phyloP scores from a whole-genome alignment of 495 filamentous ascomycete genomes.

The Corynascus novoguineensis region DNA sequence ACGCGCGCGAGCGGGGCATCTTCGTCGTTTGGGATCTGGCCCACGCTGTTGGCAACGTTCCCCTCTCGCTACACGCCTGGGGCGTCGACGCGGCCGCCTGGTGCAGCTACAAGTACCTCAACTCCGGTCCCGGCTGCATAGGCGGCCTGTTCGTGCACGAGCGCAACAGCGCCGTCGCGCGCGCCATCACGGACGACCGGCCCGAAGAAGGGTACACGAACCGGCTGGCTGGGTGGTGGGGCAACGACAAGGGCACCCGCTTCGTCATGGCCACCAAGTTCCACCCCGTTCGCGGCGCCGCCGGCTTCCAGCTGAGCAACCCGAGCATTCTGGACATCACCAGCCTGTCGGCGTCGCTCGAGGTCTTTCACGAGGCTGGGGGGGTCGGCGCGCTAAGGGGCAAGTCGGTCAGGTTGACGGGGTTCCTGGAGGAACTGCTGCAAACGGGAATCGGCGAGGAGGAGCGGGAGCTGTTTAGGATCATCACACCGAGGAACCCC shows the following conservation, averaged over 20 bases:
- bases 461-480: slow-evolving; percentile 52
- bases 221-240: slow-evolving; percentile 87
- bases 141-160: slow-evolving; percentile 85
- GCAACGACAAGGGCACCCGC: slow-evolving; percentile 65
- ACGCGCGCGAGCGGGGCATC: slow-evolving; percentile 71
- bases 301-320: slow-evolving; percentile 66
- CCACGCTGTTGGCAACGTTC: slow-evolving; percentile 89
- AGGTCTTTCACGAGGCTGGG: slow-evolving; percentile 67
- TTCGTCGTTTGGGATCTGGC: slow-evolving; percentile 92
- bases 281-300: slow-evolving; percentile 62
- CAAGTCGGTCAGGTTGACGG: slow-evolving; percentile 72
- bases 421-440: slow-evolving; percentile 71
- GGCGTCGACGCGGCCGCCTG: slow-evolving; percentile 93
- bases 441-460: slow-evolving; percentile 31
- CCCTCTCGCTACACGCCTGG: slow-evolving; percentile 81
- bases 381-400: slow-evolving; percentile 62
- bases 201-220: slow-evolving; percentile 41
- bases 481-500: slow-evolving; percentile 75
- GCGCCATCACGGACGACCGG: slow-evolving; percentile 28
- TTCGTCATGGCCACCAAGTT: slow-evolving; percentile 80
- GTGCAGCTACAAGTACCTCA: slow-evolving; percentile 98
- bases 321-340: slow-evolving; percentile 62
- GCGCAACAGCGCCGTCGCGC: slow-evolving; percentile 55
- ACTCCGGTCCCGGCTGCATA: slow-evolving; percentile 82
- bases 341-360: slow-evolving; percentile 68